Evolutionary conservation across 2,329 filamentous ascomycete species (phyloP), one percentile per base, ranked within the genome.

Genomic region (Drechslerella coelobrocha): DNA sequence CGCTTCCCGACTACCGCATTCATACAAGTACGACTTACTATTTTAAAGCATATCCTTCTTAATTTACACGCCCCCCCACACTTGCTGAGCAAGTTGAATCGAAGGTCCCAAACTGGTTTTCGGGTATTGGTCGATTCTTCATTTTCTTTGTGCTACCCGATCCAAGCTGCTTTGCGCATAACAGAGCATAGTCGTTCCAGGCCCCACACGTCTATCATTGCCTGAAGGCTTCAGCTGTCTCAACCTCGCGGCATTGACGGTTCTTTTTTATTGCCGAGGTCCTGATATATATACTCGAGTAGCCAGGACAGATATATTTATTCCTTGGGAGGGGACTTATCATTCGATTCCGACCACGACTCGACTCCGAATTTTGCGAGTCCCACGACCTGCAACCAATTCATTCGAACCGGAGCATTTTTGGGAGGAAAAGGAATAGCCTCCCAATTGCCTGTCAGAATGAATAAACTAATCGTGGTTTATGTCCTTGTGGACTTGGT

Each of bases 401-500:
- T 39, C 12, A 39, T 39, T 39, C 17, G 4, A 5, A 39, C 12
- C 12, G 12, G 12, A 14, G 12, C 12, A 12, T 12, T 34, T 34
- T 6, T 7, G 29, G 29, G 12, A 34, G 29, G 29, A 34, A 34
- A n/a, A 2, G 34, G 34, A 39, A n/a, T 3, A 39, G 34, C 17
- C 34, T 10, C 12, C 34, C 4, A 14, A 50, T 51, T 39, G 55
- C 45, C 26, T 57, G 65, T 57, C 65, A 69, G 62, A 59, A 71
- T 71, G 66, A 71, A 71, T 41, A 71, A 53, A 21, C 37, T 71
- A 63, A 52, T 71, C 53, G 59, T 60, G 27, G 51, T 63, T 41
- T 86, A 83, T 76, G 75, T 85, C 63, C 78, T 77, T 45, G 77
- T 81, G 69, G 82, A 86, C 76, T 73, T 84, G 50, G 76, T 85